Base-by-base conservation (phyloP, 2,329 filamentous ascomycete genomes). In the Xylariales sp. region DNA sequence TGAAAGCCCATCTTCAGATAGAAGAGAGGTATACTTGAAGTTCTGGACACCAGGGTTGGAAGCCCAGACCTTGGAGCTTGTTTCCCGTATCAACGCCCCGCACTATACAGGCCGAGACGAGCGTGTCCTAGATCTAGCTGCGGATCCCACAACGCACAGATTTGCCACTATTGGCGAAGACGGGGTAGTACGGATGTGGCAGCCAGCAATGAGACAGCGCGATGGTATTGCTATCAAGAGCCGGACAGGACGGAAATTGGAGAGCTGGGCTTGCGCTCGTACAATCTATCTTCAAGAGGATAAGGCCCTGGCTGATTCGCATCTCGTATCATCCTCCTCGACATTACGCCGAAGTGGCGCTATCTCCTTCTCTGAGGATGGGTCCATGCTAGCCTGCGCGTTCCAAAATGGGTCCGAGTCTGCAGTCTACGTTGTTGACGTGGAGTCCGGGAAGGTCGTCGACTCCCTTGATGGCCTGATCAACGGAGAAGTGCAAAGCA, bases 111-210 rank as follows among this genome's bases (percentile, higher is more conserved):
- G 63, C 46, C 62, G 68, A 45, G 68, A 70, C 2, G 73, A 78
- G 32, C 67, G 73, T 4, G 74, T 97, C 2, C 75, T 95, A 22
- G 84, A 83, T 51, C 69, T 97, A 5, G 79, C 79, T 3, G 75
- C 84, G 12, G 82, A 90, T 48, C 86, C 87, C 3, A 73, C 68
- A 3, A 74, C 75, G 6, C 68, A 78, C 36, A 80, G 84, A 34
- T 96, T 97, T 59, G 86, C 87, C 7, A 95, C 90, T 2, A 73
- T 95, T 28, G 93, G 91, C 25, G 79, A 83, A 42, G 91, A 98
- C 58, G 82, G 82, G 9, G 67, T 78, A 16, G 77, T 95, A 27
- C 81, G 87, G 28, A 70, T 93, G 35, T 98, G 93, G 93, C 77
- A 76, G n/a, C 80, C 86, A 9, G 85, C 79, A 60, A 72, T 76